A percentile compares a stretch with the other conserved stretches of the same genome.
Conservation (phyloP, 208 protist genomes). For the Trypanosoma rangeli region DNA sequence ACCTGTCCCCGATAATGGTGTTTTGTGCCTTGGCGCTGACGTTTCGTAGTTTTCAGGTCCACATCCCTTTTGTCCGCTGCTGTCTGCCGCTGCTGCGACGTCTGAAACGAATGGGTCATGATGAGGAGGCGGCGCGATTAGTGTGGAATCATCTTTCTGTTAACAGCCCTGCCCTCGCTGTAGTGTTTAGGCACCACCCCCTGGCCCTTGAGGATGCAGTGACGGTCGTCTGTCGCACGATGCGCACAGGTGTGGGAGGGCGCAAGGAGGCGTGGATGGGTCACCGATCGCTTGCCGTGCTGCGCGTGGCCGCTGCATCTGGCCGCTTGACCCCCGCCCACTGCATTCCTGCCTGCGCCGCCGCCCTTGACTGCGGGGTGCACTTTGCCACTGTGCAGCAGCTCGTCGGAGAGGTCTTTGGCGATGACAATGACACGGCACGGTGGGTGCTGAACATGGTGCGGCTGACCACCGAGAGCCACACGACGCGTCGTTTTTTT, state of each 20-base stretch:
- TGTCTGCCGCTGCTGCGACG: slow-evolving; percentile 34
- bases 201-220: slow-evolving; percentile 30
- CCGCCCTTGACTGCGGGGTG: slow-evolving; percentile 51
- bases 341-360: slow-evolving; percentile 44
- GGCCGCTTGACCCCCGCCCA: slow-evolving; percentile 38
- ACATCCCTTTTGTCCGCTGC: slow-evolving; percentile 28
- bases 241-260: slow-evolving; percentile 28
- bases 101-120: slow-evolving; percentile 27
- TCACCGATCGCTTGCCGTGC: slow-evolving; percentile 50
- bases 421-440: slow-evolving; percentile 13
- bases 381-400: slow-evolving; percentile 57
- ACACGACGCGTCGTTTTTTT: slow-evolving; percentile 14
- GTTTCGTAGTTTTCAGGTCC: slow-evolving; percentile 37
- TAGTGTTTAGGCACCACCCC: slow-evolving; percentile 28
- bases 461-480: slow-evolving; percentile 29
- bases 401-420: slow-evolving; percentile 33
- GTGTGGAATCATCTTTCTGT: slow-evolving; percentile 72
- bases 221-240: slow-evolving; percentile 37
- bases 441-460: slow-evolving; percentile 51
- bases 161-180: slow-evolving; percentile 8
- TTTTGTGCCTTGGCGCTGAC: slow-evolving; percentile 31
- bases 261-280: slow-evolving; percentile 50
- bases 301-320: slow-evolving; percentile 26
- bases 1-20: slow-evolving; percentile 41
- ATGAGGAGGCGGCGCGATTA: slow-evolving; percentile 43